Evolutionary conservation across 2,329 filamentous ascomycete genomes (phyloP), one percentile per base, ranked within the genome.

Genomic region (Fusarium sp.): DNA sequence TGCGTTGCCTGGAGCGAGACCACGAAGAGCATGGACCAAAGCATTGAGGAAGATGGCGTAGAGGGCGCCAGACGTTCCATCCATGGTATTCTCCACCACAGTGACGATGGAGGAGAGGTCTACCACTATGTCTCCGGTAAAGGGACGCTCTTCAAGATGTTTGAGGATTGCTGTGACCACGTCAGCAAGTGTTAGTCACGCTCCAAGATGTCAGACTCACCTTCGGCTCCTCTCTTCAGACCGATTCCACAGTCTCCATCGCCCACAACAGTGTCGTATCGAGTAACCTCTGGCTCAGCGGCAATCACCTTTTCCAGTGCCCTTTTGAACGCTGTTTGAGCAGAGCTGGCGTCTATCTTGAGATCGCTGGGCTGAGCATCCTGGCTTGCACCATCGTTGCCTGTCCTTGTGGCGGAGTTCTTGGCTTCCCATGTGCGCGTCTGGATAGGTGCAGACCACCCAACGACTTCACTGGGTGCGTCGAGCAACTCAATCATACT

Each of bases 191-290:
- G 20, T 49, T 29, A 16, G 44, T 27, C 23, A 16, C 14, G 44
- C 23, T 25, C 23, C 23, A 3, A 27, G 14, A 49, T 25, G 23
- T 29, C 44, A 27, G 20, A 73, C 80, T 77, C 79, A 86, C 84
- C 88, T 84, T 97, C 90, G n/a, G 93, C 93, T 53, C 93, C 93
- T 67, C 93, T 89, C 82, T 93, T 93, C 66, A 97, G 83, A 5
- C 93, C 93, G 62, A 93, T 92, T 9, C 93, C 93, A 75, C 93
- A 97, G 79, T 97, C 93, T 50, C 93, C 93, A 76, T 97, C 93
- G 42, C 93, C 93, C 23, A 97, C 93, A 11, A 96, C 88, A 0
- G 93, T 96, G 76, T 93, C 91, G 73, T 88, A 93, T 54, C 82
- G 85, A 0, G 91, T 93, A 55, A 93, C 84, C 55, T 92, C 89